These are phyloP conservation scores for Erigeron philadelphicus DNA, from an alignment of 140 eudicot species.

Conservation along the genomic window DNA sequence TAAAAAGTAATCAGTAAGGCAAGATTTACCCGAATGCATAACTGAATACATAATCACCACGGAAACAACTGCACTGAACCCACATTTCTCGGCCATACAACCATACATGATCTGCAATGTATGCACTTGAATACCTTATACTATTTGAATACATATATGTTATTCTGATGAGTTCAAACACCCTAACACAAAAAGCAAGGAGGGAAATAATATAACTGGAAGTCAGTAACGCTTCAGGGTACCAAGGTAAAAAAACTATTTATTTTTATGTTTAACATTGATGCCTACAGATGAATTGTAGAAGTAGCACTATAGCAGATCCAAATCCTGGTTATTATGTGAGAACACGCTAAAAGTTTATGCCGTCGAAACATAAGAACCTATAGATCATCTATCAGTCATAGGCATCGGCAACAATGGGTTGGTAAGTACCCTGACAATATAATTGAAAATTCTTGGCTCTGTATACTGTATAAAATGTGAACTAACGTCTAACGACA, in stretches of 20 bases:
- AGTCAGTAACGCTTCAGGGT: neutral
- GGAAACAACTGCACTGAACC: neutral
- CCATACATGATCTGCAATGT: neutral
- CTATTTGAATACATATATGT: neutral
- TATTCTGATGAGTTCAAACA: neutral
- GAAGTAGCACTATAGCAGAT: constrained; percentile 12
- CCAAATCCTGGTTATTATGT: neutral
- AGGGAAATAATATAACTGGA: neutral
- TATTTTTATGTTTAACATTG: neutral
- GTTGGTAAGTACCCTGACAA: constrained; percentile 4
- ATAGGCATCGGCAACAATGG: neutral
- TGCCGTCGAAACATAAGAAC: neutral
- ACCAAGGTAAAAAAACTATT: neutral
- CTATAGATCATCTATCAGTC: constrained; percentile 3
- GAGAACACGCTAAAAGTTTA: constrained; percentile 1
- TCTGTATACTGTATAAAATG: neutral
- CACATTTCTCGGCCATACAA: constrained; percentile 8
- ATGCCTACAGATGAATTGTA: constrained; percentile 13
- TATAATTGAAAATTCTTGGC: constrained; percentile 14
- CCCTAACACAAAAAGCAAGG: constrained; percentile 8
- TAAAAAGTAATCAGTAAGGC: constrained; percentile 21
- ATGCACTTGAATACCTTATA: neutral
- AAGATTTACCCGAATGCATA: neutral
- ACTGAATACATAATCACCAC: neutral
- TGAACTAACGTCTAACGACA: neutral